Evolutionary conservation across 1,284 basidiomycete species (phyloP).

Genomic region (Trichosporon ovoides): DNA sequence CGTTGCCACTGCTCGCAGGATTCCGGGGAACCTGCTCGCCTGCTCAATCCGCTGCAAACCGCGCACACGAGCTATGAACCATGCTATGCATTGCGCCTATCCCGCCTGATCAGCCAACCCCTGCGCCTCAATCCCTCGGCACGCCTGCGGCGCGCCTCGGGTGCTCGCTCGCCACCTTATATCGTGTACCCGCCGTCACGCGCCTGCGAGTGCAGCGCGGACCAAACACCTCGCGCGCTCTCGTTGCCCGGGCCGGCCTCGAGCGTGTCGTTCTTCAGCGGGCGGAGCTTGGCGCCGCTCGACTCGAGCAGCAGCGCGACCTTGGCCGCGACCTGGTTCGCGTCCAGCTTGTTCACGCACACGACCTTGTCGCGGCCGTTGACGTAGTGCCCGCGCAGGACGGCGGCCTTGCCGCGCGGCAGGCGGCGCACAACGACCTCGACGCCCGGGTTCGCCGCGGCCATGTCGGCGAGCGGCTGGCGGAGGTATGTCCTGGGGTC

Average conservation of each 20-base stretch:
- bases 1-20: no score
- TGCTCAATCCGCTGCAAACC: no score
- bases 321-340: constrained; percentile 47
- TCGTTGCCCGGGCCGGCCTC: constrained; percentile 46
- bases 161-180: constrained; percentile 17
- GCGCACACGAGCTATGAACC: no score
- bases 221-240: constrained; percentile 47
- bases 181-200: constrained; percentile 43
- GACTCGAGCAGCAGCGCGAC: constrained; percentile 43
- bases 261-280: constrained; percentile 43
- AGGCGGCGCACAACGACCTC: constrained; percentile 48
- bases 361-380: constrained; percentile 53
- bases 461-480: constrained; percentile 27
- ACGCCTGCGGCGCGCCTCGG: no score
- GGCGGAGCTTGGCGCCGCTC: constrained; percentile 47
- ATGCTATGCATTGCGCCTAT: no score
- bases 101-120: no score
- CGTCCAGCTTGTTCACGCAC: constrained; percentile 49
- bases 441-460: constrained; percentile 47
- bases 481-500: constrained; percentile 18
- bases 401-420: constrained; percentile 45
- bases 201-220: constrained; percentile 38
- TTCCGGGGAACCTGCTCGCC: no score
- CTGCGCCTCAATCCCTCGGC: no score
- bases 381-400: constrained; percentile 50